A percentile compares a stretch with the other conserved stretches of the same genome.
phyloP scores from a whole-genome alignment of 1,284 basidiomycete genomes.

The Trametes sp. region DNA sequence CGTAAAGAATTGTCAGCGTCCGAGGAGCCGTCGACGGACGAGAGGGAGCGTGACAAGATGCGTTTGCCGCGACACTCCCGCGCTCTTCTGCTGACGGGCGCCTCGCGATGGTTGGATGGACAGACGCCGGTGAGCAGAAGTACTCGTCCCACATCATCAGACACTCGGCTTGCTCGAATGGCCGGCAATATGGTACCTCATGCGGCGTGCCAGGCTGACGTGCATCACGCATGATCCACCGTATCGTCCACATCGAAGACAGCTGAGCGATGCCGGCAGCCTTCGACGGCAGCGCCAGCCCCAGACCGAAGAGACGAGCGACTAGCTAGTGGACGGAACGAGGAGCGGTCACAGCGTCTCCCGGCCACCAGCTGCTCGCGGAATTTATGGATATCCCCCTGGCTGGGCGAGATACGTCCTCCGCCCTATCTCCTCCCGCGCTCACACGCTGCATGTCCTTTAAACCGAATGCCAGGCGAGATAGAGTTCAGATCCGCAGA shows the following conservation, averaged over 20 bases:
- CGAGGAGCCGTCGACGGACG: not conserved
- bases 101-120: not conserved
- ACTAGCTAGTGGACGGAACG: not conserved
- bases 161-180: not conserved
- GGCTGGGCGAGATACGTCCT: not conserved
- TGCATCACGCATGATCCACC: not conserved
- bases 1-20: slow-evolving; percentile 1
- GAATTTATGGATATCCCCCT: not conserved
- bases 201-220: slow-evolving; percentile 1
- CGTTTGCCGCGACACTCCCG: slow-evolving; percentile 1
- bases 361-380: not conserved
- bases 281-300: not conserved
- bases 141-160: slow-evolving; percentile 15
- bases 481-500: slow-evolving; percentile 16
- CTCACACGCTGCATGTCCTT: not conserved
- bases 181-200: not conserved
- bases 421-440: slow-evolving; percentile 16
- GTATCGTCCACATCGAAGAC: not conserved
- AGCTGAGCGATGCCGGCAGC: slow-evolving; percentile 1
- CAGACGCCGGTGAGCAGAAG: not conserved
- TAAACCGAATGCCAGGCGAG: slow-evolving; percentile 3
- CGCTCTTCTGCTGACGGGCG: not conserved
- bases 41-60: not conserved
- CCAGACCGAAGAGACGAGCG: not conserved
- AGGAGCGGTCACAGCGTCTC: slow-evolving; percentile 4